Percentiles rank a stretch among this genome's conserved stretches.
phyloP scores from a whole-genome alignment of 2,329 filamentous ascomycete genomes.

The Aureobasidium sp. region DNA sequence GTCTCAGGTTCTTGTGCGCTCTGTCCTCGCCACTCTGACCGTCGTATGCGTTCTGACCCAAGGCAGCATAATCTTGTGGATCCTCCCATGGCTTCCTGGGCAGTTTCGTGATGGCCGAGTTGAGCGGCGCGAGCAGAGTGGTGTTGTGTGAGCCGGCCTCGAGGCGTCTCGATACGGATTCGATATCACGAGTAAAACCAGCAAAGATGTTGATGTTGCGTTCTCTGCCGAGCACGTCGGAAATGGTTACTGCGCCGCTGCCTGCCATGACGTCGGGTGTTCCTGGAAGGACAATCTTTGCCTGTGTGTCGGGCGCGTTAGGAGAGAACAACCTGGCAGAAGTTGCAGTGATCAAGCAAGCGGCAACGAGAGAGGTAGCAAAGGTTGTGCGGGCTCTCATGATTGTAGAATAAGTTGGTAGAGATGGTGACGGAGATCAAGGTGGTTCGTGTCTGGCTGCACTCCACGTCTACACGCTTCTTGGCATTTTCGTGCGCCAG shows the following conservation, averaged over 20 bases:
- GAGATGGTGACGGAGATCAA: neutral
- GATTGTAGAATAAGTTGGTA: neutral
- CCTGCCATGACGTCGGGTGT: conserved; percentile 12
- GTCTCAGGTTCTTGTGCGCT: conserved; percentile 64
- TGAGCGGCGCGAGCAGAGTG: conserved; percentile 80
- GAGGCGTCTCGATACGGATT: conserved; percentile 59
- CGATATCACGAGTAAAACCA: conserved; percentile 67
- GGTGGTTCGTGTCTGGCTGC: neutral
- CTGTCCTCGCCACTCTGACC: conserved; percentile 66
- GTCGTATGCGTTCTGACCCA: conserved; percentile 66
- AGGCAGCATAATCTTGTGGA: conserved; percentile 58
- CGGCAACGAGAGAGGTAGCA: neutral
- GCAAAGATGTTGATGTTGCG: conserved; percentile 79
- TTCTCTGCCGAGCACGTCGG: conserved; percentile 74
- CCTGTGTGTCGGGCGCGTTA: neutral
- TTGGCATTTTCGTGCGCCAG: neutral
- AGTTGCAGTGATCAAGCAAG: neutral
- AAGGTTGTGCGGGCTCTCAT: conserved; percentile 4
- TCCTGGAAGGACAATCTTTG: conserved; percentile 2
- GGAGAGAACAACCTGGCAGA: conserved; percentile 7
- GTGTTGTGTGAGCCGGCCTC: conserved; percentile 58
- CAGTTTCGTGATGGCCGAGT: conserved; percentile 67
- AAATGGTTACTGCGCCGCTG: conserved; percentile 53
- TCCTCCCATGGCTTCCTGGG: conserved; percentile 84
- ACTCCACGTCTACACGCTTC: neutral